These are phyloP conservation scores for Camellia lanceoleosa DNA, from an alignment of 148 eudicot species.

Conservation along the genomic window DNA sequence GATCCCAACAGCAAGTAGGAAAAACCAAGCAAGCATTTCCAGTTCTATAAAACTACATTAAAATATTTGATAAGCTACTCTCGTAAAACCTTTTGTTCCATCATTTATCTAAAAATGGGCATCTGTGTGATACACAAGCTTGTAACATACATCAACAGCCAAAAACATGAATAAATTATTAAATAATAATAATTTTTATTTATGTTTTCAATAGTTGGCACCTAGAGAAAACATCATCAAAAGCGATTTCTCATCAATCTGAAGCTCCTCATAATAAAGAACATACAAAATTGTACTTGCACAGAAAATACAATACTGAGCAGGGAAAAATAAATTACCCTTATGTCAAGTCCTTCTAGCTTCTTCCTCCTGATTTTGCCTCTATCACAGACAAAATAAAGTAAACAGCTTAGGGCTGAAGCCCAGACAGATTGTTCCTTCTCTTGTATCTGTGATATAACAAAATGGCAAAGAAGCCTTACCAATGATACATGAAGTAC, in stretches of 20 bases:
- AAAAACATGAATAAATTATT: neutral
- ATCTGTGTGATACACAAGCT: neutral
- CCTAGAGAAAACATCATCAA: neutral
- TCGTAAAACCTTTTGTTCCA: neutral
- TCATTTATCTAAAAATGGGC: too few species aligned
- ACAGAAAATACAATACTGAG: neutral
- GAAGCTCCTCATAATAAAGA: neutral
- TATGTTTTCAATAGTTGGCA: constrained; percentile 1
- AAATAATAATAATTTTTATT: neutral
- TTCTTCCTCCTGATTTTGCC: constrained; percentile 87
- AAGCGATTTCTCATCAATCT: neutral
- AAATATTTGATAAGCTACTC: neutral
- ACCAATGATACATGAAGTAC: neutral
- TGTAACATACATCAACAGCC: constrained; percentile 10
- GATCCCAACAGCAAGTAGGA: neutral
- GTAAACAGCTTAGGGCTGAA: constrained; percentile 92
- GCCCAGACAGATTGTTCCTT: constrained; percentile 96
- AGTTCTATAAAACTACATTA: constrained; percentile 1
- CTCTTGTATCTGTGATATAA: constrained; percentile 64
- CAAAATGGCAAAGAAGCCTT: neutral
- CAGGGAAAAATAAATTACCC: constrained; percentile 52
- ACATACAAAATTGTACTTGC: neutral
- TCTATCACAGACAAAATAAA: constrained; percentile 87
- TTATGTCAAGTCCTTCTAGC: constrained; percentile 85
- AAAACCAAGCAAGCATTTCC: neutral